Percentiles rank a stretch among this genome's conserved stretches.
phyloP scores from a whole-genome alignment of 176 grass and related monocot genomes.

The Raddia distichophylla region DNA sequence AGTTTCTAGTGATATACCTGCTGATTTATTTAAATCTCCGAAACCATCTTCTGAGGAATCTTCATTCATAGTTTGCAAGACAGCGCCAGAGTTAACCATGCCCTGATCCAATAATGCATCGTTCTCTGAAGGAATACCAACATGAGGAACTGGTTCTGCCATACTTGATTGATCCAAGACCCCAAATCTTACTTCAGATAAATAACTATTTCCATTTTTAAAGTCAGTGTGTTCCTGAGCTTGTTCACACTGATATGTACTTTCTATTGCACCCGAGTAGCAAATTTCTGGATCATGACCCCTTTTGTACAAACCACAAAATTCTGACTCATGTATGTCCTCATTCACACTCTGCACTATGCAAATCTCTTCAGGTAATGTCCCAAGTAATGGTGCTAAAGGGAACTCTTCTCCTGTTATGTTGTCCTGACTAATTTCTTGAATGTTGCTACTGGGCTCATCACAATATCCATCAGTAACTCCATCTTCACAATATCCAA shows the following conservation, averaged over 20 bases:
- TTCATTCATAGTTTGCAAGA: not conserved
- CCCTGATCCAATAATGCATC: not conserved
- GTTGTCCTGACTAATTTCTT: constrained; percentile 7
- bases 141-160: not conserved
- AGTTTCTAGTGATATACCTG: not conserved
- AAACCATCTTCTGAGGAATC: constrained; percentile 6
- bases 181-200: constrained; percentile 16
- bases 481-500: not conserved
- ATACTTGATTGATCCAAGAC: constrained; percentile 2
- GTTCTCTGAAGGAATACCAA: not conserved
- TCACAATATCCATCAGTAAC: not conserved
- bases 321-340: constrained; percentile 21
- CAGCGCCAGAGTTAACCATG: not conserved
- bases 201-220: not conserved
- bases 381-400: constrained; percentile 19
- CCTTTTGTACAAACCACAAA: not conserved
- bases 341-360: not conserved
- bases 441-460: not conserved
- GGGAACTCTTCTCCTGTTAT: not conserved
- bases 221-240: not conserved
- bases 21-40: not conserved
- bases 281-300: not conserved
- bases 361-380: not conserved
- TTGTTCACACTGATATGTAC: not conserved
- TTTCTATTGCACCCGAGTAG: not conserved